Conservation (phyloP, 2,329 filamentous ascomycete genomes). For the Diplodia corticola region DNA sequence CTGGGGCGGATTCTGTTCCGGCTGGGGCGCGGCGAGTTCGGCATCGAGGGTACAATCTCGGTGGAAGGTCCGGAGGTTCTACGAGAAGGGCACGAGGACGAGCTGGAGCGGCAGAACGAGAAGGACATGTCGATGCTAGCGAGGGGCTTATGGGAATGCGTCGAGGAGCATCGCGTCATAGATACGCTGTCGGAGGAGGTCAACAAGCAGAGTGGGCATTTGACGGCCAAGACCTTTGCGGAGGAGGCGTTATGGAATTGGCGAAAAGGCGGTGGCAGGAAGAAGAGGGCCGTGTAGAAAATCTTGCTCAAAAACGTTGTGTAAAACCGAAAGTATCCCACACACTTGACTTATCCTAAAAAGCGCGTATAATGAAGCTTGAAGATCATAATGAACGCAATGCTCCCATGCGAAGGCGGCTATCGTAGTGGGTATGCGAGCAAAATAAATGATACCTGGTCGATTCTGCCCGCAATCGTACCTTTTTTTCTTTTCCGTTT, state of each 20-base stretch:
- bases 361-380: background rate
- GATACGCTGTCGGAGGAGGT: conserved; percentile 77
- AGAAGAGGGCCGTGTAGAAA: conserved; percentile 52
- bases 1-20: conserved; percentile 82
- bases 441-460: background rate
- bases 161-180: conserved; percentile 75
- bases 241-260: conserved; percentile 89
- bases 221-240: conserved; percentile 80
- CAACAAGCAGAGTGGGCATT: conserved; percentile 65
- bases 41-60: conserved; percentile 48
- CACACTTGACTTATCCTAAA: background rate
- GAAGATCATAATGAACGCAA: background rate
- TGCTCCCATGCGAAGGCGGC: background rate
- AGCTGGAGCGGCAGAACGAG: conserved; percentile 45
- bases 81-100: conserved; percentile 47
- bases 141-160: conserved; percentile 77
- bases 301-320: too few species aligned
- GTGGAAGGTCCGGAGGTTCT: conserved; percentile 49
- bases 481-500: background rate
- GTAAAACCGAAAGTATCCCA: background rate
- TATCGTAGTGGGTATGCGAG: background rate
- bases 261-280: conserved; percentile 67
- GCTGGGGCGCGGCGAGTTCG: conserved; percentile 72
- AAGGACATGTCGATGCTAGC: conserved; percentile 51
- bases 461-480: background rate